A percentile compares a stretch with the other conserved stretches of the same genome.
phyloP scores from a whole-genome alignment of 78 protist genomes.

The Diacronema lutheri region DNA sequence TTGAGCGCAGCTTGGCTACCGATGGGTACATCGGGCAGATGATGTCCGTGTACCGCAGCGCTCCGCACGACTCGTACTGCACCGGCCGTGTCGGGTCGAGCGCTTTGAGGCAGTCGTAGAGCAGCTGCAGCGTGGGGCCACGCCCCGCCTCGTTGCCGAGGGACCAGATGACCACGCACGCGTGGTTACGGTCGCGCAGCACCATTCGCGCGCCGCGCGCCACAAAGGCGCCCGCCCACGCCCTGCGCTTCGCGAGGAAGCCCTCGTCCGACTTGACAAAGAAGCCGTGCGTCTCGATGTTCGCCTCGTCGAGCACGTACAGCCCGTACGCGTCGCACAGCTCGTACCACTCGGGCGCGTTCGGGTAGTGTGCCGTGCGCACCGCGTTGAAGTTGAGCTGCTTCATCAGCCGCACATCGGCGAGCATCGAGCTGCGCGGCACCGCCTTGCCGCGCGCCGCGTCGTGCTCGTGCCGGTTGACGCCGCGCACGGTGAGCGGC shows the following conservation, averaged over 20 bases:
- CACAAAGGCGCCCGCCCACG: conserved; percentile 24
- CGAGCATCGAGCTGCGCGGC: neutral
- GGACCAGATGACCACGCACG: conserved; percentile 40
- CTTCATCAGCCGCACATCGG: conserved; percentile 36
- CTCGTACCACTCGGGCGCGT: neutral
- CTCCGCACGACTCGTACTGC: conserved; percentile 53
- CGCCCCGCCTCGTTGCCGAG: conserved; percentile 43
- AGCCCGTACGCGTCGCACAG: conserved; percentile 45
- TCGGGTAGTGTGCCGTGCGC: conserved; percentile 42
- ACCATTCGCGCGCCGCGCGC: conserved; percentile 21
- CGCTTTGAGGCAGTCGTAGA: neutral
- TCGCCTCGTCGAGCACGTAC: conserved; percentile 49
- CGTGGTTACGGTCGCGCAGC: conserved; percentile 38
- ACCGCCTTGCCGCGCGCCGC: conserved; percentile 17
- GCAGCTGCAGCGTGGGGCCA: neutral
- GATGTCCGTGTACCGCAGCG: conserved; percentile 21
- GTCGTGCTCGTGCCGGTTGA: conserved; percentile 53
- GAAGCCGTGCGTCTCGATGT: conserved; percentile 45
- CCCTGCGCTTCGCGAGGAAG: neutral
- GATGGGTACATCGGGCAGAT: conserved; percentile 43
- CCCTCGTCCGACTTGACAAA: neutral
- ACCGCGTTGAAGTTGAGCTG: conserved; percentile 46
- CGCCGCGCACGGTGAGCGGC: conserved; percentile 23
- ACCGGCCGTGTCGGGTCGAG: conserved; percentile 27
- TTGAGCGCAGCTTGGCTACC: neutral